Base-by-base conservation (phyloP, 2,329 filamentous ascomycete species). In the Westerdykella sp. region DNA sequence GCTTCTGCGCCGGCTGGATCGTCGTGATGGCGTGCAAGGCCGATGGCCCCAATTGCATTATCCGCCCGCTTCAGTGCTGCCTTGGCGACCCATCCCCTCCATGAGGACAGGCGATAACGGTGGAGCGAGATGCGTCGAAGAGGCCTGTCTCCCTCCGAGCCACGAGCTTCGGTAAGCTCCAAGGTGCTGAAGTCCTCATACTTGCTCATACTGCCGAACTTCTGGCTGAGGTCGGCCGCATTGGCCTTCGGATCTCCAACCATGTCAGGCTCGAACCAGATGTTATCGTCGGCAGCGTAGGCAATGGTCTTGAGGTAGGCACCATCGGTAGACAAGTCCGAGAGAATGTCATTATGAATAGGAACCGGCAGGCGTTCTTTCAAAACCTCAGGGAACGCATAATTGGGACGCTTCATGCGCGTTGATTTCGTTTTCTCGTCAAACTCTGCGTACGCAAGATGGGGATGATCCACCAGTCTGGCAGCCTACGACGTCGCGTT, bases 341-440 rank as follows among this genome's bases (percentile, higher is more conserved):
- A 50, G 22, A 52, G 37, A 38, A 55, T 51, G 41, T 58, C 56
- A 43, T 62, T 59, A 46, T 54, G 51, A 31, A 60, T 54, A 6
- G 55, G 56, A 13, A 57, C 42, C 2, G 59, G 59, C 1, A 62
- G 49, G 5, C 57, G 47, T 25, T 53, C 46, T 23, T 55, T 48
- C 6, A 62, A 51, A n/a, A 59, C 55, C 15, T 62, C 54, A 5
- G 59, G 59, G 40, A 57, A 60, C 3, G 57, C 49, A 42, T 60
- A 62, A 46, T 58, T 60, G 32, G 59, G 57, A 6, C 56, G 55
- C 42, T 62, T 60, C 56, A 62, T 60, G 14, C 48, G 53, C 4
- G 57, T 62, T 10, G 46, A 46, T 18, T 54, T 53, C 3, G 57
- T 59, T 31, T 43, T 51, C 13, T 39, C 35, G 42, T 58, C 43